A percentile compares a stretch with the other conserved stretches of the same genome.
phyloP scores from a whole-genome alignment of 495 filamentous ascomycete genomes.

The Xylaria flabelliformis region DNA sequence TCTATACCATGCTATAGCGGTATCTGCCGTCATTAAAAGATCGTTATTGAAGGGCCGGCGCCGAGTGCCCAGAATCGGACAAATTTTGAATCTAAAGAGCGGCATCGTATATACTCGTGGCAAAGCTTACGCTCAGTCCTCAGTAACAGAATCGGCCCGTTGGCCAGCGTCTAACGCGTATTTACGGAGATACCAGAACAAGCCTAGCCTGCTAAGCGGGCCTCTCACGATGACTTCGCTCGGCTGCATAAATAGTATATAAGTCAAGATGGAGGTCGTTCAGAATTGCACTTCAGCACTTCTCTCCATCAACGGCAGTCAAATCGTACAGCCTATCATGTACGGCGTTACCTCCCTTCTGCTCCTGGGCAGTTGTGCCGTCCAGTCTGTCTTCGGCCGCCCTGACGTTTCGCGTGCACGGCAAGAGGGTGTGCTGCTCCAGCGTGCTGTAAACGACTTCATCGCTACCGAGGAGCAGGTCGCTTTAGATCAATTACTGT shows the following conservation, averaged over 20 bases:
- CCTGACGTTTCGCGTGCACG: constrained; percentile 42
- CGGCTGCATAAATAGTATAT: constrained; percentile 8
- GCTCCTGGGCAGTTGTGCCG: constrained; percentile 53
- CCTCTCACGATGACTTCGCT: constrained; percentile 16
- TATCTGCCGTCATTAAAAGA: constrained; percentile 15
- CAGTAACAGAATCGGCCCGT: constrained; percentile 19
- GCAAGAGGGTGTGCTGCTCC: constrained; percentile 49
- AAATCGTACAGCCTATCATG: constrained; percentile 50
- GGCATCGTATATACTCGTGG: not conserved
- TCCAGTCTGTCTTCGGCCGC: constrained; percentile 53
- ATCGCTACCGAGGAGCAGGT: constrained; percentile 61
- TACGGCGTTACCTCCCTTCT: constrained; percentile 52
- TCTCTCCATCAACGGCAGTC: constrained; percentile 36
- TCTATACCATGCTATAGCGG: not conserved
- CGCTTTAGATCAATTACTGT: constrained; percentile 58
- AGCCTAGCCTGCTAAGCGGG: constrained; percentile 22
- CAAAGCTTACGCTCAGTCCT: not conserved
- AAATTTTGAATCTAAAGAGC: not conserved
- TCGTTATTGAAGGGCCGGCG: not conserved
- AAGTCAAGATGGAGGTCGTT: constrained; percentile 36
- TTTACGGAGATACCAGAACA: not conserved
- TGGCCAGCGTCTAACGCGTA: not conserved
- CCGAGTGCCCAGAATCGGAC: not conserved
- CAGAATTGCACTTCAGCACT: constrained; percentile 29
- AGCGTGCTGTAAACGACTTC: constrained; percentile 59